Base-by-base conservation (phyloP, 2,329 filamentous ascomycete genomes). In the Helicocarpus griseus region DNA sequence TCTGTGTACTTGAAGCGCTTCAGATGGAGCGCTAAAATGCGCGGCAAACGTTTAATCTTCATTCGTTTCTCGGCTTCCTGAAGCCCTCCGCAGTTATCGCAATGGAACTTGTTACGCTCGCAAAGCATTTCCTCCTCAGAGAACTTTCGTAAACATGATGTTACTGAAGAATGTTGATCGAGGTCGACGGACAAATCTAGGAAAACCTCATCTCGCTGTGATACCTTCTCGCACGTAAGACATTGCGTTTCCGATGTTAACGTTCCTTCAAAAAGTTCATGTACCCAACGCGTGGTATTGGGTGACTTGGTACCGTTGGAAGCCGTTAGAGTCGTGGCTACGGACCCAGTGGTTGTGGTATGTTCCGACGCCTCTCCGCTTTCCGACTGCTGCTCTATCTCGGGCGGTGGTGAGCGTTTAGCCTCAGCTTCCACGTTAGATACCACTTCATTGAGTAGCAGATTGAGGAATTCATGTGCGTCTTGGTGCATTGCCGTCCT, bases 1-100 rank as follows among this genome's bases (percentile, higher is more conserved):
- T 97, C 93, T 2, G 91, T 96, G 65, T 96, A 98, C 72, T 97
- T 97, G 76, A 98, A 98, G 52, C 93, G 82, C 72, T 98, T 98
- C 56, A 98, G 72, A 65, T 98, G 93, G 53, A 98, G 73, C 4
- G 93, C 90, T 57, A 98, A 72, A 54, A 98, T 89, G 63, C 88
- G 89, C 3, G 93, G 93, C 63, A 97, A 73, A 49, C 87, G 82
- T 74, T 98, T 97, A 60, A 98, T 91, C 75, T 97, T 98, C 93
- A 98, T 98, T 57, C 93, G 82, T 75, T 97, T 98, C 69, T 98
- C 93, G 0, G 93, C 93, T 71, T 98, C 93, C 69, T 98, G 93
- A 51, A 98, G 74, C 2, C 93, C 93, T 49, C 93, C 93, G 60
- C 93, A 98, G 61, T 90, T 90, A 66, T 98, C 93, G 71, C 93